Evolutionary conservation across 768 basidiomycete species (phyloP).

Genomic region (Trametes gibbosa): DNA sequence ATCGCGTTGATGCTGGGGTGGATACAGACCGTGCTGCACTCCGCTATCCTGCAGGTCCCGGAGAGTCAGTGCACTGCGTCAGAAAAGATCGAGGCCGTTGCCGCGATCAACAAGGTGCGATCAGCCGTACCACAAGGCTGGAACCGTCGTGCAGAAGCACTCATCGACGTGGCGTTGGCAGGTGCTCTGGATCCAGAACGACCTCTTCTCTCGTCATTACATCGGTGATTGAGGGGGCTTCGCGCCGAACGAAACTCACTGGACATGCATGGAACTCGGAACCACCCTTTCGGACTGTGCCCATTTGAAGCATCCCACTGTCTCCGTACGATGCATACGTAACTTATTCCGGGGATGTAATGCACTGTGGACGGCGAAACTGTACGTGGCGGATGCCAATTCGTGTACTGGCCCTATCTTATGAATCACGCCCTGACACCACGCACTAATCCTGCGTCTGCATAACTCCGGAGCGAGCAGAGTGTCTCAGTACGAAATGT

Average conservation of each 20-base stretch:
- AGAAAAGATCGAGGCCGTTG: slow-evolving; percentile 39
- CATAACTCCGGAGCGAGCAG: background rate
- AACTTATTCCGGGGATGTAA: background rate
- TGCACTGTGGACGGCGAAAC: background rate
- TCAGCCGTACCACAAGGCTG: background rate
- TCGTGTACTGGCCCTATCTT: background rate
- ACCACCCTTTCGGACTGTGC: background rate
- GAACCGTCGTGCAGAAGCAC: background rate
- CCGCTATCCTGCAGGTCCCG: slow-evolving; percentile 40
- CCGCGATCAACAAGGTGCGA: slow-evolving; percentile 45
- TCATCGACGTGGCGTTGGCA: slow-evolving; percentile 13
- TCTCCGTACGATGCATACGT: background rate
- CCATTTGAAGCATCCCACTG: background rate
- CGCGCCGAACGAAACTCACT: background rate
- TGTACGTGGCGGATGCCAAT: background rate
- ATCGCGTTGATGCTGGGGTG: slow-evolving; percentile 43
- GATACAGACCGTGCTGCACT: slow-evolving; percentile 44
- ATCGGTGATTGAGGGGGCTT: slow-evolving; percentile 29
- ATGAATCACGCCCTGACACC: background rate
- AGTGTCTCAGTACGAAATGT: background rate
- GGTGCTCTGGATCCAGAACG: slow-evolving; percentile 53
- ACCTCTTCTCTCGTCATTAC: slow-evolving; percentile 45
- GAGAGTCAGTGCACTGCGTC: slow-evolving; percentile 34
- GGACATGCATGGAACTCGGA: background rate
- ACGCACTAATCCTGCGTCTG: background rate